A percentile compares a stretch with the other conserved stretches of the same genome.
Evolutionary conservation across 164 flowering plant species (phyloP).

Genomic region (Magnolia sinica): DNA sequence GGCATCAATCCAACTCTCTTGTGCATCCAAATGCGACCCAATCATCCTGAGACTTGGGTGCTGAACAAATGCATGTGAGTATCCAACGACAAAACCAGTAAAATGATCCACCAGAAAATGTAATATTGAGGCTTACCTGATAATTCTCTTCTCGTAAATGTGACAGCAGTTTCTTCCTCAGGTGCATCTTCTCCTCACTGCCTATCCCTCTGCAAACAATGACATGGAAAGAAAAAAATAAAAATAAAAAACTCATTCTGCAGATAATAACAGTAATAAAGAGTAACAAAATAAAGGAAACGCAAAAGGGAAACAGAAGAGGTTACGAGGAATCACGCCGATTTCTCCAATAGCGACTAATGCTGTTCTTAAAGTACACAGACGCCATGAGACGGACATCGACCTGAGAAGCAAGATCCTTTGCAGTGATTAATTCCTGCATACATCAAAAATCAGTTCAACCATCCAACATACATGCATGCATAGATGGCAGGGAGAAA

Average conservation of each 20-base stretch:
- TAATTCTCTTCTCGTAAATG: slow-evolving; percentile 83
- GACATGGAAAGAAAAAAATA: background rate
- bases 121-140: slow-evolving; percentile 45
- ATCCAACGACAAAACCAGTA: background rate
- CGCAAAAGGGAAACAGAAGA: background rate
- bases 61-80: background rate
- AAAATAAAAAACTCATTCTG: background rate
- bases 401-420: slow-evolving; percentile 61
- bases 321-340: slow-evolving; percentile 57
- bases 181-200: slow-evolving; percentile 80
- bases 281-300: background rate
- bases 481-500: background rate
- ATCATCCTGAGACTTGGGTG: background rate
- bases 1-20: background rate
- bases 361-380: slow-evolving; percentile 81
- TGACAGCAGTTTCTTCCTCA: slow-evolving; percentile 67
- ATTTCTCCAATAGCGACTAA: slow-evolving; percentile 80
- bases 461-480: background rate
- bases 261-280: background rate
- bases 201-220: slow-evolving; percentile 65
- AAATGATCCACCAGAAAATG: slow-evolving; percentile 8
- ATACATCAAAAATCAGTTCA: slow-evolving; percentile 7
- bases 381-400: slow-evolving; percentile 90
- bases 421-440: slow-evolving; percentile 84
- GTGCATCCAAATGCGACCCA: background rate